Conservation (phyloP, 2,329 filamentous ascomycete species). For the Emericellopsis cladophorae region DNA sequence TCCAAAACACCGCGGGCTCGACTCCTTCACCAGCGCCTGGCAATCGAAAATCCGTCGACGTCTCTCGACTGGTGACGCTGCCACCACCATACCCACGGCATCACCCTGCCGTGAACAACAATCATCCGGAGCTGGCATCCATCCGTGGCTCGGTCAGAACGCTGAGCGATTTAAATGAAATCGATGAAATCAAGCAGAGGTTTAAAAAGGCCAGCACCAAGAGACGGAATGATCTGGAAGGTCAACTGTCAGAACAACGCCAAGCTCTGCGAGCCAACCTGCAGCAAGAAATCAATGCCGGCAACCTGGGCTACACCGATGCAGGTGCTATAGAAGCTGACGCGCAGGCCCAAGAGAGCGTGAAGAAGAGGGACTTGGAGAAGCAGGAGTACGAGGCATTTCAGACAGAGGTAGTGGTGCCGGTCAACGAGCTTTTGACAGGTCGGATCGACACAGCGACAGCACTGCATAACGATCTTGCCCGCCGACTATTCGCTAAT, state of each 20-base stretch:
- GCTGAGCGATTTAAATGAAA: slow-evolving; percentile 61
- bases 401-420: slow-evolving; percentile 70
- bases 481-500: slow-evolving; percentile 59
- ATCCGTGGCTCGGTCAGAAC: slow-evolving; percentile 64
- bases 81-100: slow-evolving; percentile 91
- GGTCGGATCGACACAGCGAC: slow-evolving; percentile 63
- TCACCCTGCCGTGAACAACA: slow-evolving; percentile 92
- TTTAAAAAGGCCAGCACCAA: slow-evolving; percentile 45
- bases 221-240: slow-evolving; percentile 40
- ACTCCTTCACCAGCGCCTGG: slow-evolving; percentile 32
- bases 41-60: slow-evolving; percentile 54
- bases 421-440: slow-evolving; percentile 68
- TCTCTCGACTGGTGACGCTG: slow-evolving; percentile 83
- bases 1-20: slow-evolving; percentile 23
- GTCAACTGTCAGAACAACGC: slow-evolving; percentile 37
- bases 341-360: slow-evolving; percentile 56
- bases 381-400: slow-evolving; percentile 77
- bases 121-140: slow-evolving; percentile 73
- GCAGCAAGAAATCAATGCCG: slow-evolving; percentile 64
- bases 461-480: slow-evolving; percentile 64
- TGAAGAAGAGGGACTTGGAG: slow-evolving; percentile 56
- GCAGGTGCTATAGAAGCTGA: slow-evolving; percentile 73
- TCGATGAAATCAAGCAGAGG: slow-evolving; percentile 54
- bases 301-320: slow-evolving; percentile 70
- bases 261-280: slow-evolving; percentile 61